These are phyloP conservation scores for Aspergillus avenaceus DNA, from an alignment of 495 filamentous ascomycete species.

Conservation along the genomic window DNA sequence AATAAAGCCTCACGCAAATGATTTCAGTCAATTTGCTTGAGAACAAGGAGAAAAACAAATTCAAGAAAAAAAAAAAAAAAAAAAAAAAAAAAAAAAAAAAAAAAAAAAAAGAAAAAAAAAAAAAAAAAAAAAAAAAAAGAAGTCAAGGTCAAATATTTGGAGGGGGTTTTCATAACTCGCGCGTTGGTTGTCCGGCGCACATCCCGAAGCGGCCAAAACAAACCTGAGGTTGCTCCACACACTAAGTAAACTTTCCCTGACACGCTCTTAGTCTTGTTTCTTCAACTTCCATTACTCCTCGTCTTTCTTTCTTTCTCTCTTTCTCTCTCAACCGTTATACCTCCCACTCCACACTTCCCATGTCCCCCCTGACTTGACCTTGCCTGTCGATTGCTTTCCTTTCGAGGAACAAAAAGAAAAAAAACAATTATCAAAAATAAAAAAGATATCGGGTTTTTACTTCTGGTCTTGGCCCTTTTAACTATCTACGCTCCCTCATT, in stretches of 20 bases:
- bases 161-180: slow-evolving; percentile 31
- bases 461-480: slow-evolving; percentile 6
- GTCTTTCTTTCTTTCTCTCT: neutral
- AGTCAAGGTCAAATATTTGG: neutral
- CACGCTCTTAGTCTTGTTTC: slow-evolving; percentile 15
- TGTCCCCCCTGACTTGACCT: slow-evolving; percentile 16
- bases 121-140: neutral
- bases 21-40: too few relatives aligned
- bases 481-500: slow-evolving; percentile 11
- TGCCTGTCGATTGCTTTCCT: slow-evolving; percentile 20
- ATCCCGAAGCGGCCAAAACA: slow-evolving; percentile 39
- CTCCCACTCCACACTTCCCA: slow-evolving; percentile 6
- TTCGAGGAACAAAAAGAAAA: too few relatives aligned
- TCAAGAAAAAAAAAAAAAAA: neutral
- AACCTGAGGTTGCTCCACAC: slow-evolving; percentile 26
- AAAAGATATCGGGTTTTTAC: too few relatives aligned
- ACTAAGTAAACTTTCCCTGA: slow-evolving; percentile 30
- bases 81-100: neutral
- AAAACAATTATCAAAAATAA: too few relatives aligned
- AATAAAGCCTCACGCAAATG: too few relatives aligned
- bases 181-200: slow-evolving; percentile 44
- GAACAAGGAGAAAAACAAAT: slow-evolving; percentile 10
- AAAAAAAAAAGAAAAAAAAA: neutral
- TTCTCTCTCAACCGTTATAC: neutral
- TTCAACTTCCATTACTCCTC: slow-evolving; percentile 12